Conservation (phyloP, 208 protist genomes). For the Wallacemonas sp. region DNA sequence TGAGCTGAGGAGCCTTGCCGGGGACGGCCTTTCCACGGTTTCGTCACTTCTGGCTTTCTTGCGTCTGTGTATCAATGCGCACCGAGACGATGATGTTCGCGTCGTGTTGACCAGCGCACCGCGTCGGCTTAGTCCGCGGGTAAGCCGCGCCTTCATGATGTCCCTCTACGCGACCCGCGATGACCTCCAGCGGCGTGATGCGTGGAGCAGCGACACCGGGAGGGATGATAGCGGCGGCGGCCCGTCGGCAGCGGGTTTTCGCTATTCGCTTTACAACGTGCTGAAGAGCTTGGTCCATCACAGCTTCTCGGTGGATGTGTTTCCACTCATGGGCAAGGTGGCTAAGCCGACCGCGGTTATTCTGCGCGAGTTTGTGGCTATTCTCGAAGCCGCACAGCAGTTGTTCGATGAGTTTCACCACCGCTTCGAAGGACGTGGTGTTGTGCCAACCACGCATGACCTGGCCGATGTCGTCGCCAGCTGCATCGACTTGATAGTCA, state of each 20-base stretch:
- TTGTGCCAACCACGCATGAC: background rate
- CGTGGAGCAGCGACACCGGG: background rate
- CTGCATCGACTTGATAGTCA: background rate
- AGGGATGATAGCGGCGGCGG: background rate
- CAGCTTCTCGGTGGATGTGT: slow-evolving; percentile 23
- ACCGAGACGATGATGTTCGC: slow-evolving; percentile 60
- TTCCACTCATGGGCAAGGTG: slow-evolving; percentile 16
- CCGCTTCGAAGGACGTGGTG: background rate
- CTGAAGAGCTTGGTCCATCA: slow-evolving; percentile 32
- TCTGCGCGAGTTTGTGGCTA: slow-evolving; percentile 8
- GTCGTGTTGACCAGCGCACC: slow-evolving; percentile 42
- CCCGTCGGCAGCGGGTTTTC: background rate
- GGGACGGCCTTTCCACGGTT: slow-evolving; percentile 34
- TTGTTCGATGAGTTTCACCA: background rate
- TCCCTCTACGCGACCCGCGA: slow-evolving; percentile 7
- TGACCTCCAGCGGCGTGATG: background rate
- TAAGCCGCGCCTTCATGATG: background rate
- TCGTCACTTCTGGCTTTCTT: slow-evolving; percentile 55
- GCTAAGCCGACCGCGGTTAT: slow-evolving; percentile 5
- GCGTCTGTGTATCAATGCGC: slow-evolving; percentile 51
- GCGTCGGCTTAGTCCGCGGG: slow-evolving; percentile 21
- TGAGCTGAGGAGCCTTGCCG: slow-evolving; percentile 28
- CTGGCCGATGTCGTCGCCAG: background rate
- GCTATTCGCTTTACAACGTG: slow-evolving; percentile 37
- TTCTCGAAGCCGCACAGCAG: slow-evolving; percentile 1